Percentiles rank a stretch among this genome's conserved stretches.
Evolutionary conservation across 176 grass and related monocot species (phyloP).

Genomic region (Aegilops bicornis): DNA sequence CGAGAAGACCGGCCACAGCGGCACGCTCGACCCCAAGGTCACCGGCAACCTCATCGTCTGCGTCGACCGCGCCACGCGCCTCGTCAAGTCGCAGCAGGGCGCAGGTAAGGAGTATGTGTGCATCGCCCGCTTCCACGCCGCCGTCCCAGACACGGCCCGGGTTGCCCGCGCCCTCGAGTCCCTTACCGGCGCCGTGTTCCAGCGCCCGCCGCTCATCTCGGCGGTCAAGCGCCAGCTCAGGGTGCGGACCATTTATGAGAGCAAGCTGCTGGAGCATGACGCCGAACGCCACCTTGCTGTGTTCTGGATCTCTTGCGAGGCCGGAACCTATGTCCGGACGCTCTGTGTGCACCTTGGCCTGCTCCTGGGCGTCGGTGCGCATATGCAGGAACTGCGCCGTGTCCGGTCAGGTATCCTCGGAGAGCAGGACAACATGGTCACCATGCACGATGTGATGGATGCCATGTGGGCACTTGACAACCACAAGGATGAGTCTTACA

Average conservation of each 20-base stretch:
- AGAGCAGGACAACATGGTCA: slow-evolving; percentile 90
- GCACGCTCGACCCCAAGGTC: slow-evolving; percentile 96
- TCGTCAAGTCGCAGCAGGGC: slow-evolving; percentile 95
- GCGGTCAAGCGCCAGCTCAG: slow-evolving; percentile 90
- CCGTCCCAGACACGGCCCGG: slow-evolving; percentile 48
- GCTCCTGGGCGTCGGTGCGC: slow-evolving; percentile 73
- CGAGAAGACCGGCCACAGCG: slow-evolving; percentile 84
- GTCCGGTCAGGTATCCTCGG: slow-evolving; percentile 77
- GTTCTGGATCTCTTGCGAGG: slow-evolving; percentile 87
- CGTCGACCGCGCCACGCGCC: slow-evolving; percentile 88
- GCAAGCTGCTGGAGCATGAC: slow-evolving; percentile 80
- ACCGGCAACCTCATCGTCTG: slow-evolving; percentile 98
- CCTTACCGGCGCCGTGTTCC: slow-evolving; percentile 85
- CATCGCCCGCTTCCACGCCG: slow-evolving; percentile 73
- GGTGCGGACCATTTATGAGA: slow-evolving; percentile 86
- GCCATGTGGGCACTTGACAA: slow-evolving; percentile 77
- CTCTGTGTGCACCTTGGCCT: slow-evolving; percentile 86
- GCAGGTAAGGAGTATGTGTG: slow-evolving; percentile 92
- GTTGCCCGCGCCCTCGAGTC: slow-evolving; percentile 69
- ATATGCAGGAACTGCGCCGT: slow-evolving; percentile 93
- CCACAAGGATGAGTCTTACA: slow-evolving; percentile 64
- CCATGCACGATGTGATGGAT: slow-evolving; percentile 93
- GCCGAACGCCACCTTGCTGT: slow-evolving; percentile 68
- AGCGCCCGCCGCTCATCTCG: slow-evolving; percentile 90
- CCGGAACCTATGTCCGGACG: slow-evolving; percentile 80